A percentile compares a stretch with the other conserved stretches of the same genome.
phyloP scores from a whole-genome alignment of 2,329 filamentous ascomycete genomes.

The Botryotinia calthae region DNA sequence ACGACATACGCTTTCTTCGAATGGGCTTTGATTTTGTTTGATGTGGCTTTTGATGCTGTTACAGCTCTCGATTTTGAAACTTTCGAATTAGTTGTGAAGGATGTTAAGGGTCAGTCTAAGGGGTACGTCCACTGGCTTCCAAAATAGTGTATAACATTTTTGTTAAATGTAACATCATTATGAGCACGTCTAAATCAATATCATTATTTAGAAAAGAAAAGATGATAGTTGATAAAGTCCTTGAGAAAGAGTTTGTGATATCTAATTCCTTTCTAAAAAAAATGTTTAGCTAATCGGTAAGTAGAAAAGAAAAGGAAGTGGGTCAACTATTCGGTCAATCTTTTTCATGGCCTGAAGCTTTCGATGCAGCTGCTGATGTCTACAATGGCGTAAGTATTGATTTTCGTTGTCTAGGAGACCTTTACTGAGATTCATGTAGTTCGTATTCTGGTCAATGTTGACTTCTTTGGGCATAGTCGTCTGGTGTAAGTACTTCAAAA shows the following conservation, averaged over 20 bases:
- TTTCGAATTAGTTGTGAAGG: slow-evolving; percentile 83
- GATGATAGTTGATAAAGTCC: slow-evolving; percentile 48
- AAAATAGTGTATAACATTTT: slow-evolving; percentile 64
- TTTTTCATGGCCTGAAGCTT: slow-evolving; percentile 70
- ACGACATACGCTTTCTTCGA: slow-evolving; percentile 98
- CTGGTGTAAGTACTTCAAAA: slow-evolving; percentile 71
- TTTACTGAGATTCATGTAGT: slow-evolving; percentile 50
- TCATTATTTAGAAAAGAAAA: slow-evolving; percentile 42
- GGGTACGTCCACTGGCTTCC: slow-evolving; percentile 98
- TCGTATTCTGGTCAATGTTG: slow-evolving; percentile 92
- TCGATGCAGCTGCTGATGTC: slow-evolving; percentile 83
- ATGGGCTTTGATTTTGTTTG: slow-evolving; percentile 91
- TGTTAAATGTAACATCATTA: slow-evolving; percentile 29
- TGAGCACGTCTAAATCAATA: slow-evolving; percentile 37
- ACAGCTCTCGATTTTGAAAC: slow-evolving; percentile 88
- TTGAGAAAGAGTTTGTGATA: slow-evolving; percentile 71
- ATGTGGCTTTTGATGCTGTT: slow-evolving; percentile 94
- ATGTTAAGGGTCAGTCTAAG: slow-evolving; percentile 87
- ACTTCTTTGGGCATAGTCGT: slow-evolving; percentile 86
- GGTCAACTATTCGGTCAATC: slow-evolving; percentile 65
- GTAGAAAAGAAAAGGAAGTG: slow-evolving; percentile 72
- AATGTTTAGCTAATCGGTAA: slow-evolving; percentile 33
- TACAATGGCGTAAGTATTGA: slow-evolving; percentile 76
- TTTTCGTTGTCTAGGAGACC: background rate
- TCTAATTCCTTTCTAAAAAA: slow-evolving; percentile 32